Evolutionary conservation across 2,329 filamentous ascomycete genomes (phyloP).

Genomic region (Fusarium annulatum): DNA sequence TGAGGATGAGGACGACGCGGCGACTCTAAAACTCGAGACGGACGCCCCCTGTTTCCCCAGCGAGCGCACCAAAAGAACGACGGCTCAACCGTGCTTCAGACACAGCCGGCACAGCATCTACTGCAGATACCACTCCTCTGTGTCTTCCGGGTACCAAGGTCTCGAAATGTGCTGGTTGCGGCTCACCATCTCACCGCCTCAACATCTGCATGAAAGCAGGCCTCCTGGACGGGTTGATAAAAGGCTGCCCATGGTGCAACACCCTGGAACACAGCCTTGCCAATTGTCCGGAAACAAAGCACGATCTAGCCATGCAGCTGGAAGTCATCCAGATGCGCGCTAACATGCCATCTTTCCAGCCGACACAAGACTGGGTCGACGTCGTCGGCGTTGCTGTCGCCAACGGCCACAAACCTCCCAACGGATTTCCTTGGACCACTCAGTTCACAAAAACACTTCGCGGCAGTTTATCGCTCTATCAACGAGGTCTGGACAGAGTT

Average conservation of each 20-base stretch:
- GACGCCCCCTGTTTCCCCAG: background rate
- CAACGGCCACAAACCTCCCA: rapidly evolving
- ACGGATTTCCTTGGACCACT: rapidly evolving
- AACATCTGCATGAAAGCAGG: background rate
- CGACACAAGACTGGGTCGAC: rapidly evolving
- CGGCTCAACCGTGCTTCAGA: too few relatives aligned
- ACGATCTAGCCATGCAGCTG: rapidly evolving
- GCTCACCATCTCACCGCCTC: background rate
- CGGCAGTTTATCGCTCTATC: background rate
- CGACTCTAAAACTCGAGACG: background rate
- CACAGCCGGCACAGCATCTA: background rate
- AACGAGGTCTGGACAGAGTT: rapidly evolving
- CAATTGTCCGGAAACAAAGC: background rate
- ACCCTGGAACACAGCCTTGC: background rate
- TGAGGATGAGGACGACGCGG: background rate
- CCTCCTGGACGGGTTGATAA: rapidly evolving
- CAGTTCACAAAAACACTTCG: background rate
- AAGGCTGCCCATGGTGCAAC: background rate
- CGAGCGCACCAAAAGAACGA: too few relatives aligned
- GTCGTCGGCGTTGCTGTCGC: rapidly evolving
- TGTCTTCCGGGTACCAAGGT: background rate
- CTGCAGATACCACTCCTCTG: background rate
- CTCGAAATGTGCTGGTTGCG: background rate
- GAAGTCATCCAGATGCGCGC: rapidly evolving
- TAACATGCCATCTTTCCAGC: rapidly evolving